Evolutionary conservation across 140 eudicot species (phyloP), one percentile per base, ranked within the genome.

Genomic region (Flaveria floridana): DNA sequence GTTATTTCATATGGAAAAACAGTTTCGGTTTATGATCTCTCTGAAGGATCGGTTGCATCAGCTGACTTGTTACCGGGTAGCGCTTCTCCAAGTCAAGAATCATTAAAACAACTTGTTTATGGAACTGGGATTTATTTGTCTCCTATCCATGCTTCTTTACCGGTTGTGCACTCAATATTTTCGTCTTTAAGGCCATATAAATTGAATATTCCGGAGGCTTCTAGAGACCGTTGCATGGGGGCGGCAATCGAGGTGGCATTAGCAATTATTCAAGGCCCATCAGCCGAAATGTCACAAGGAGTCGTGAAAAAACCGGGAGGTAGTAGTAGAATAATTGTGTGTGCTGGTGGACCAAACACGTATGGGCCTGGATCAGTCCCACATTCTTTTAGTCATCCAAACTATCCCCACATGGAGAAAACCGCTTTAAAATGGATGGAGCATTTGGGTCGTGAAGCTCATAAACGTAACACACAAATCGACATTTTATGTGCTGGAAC

Each of bases 321-420:
- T 44, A 87, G 89, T 81, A 86, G 97, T 80, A 82, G 99, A 70
- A 78, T 93, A 14, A 86, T 93, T 18, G 97, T 93, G 11, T 93
- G 99, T 71, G 91, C 97, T 26, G 97, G 96, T 21, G 98, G 98
- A 21, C 98, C 98, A 5, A 83, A 83, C 76, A 93, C 98, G 2
- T 85, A 82, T 56, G 98, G 98, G 28, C 98, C 98, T 28, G 98
- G 98, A 52, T 88, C 98, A 8, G 91, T 93, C 73, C 98, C 97
- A 7, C 91, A 90, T 76, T 93, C 96, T 4, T 83, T 82, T 25
- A 77, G 70, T 52, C 98, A 93, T 77, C 97, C 98, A 11, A 93
- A 93, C 74, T 93, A 93, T 72, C 89, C 88, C 12, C 86, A 93
- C 74, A 81, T 88, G 90, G 98, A 93, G 84, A 93, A 88, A 81